These are phyloP conservation scores for Picea mariana DNA, from an alignment of 83 land plant genomes.

Conservation along the genomic window DNA sequence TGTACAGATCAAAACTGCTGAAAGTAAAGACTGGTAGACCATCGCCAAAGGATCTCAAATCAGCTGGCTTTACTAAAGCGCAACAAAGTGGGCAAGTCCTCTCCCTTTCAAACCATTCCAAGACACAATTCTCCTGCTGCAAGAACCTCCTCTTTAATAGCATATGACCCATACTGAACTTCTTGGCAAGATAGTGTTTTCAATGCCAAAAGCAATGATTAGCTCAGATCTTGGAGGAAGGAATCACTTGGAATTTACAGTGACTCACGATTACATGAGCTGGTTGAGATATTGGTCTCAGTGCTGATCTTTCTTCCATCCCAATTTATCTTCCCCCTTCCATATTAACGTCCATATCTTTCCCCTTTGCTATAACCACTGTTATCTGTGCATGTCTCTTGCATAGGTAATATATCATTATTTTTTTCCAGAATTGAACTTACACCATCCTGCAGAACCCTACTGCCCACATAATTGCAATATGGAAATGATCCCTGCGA, in stretches of 20 bases:
- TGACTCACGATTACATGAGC: not conserved
- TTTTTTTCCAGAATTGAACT: not conserved
- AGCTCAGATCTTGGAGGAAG: conserved; percentile 4
- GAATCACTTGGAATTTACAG: not conserved
- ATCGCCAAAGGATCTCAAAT: too few species aligned
- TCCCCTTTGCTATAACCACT: conserved; percentile 14
- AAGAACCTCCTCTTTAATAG: too few species aligned
- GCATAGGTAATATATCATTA: not conserved
- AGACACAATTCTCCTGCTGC: too few species aligned
- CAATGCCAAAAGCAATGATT: too few species aligned
- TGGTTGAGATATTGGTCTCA: conserved; percentile 4
- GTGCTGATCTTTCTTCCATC: not conserved
- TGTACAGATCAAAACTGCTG: too few species aligned
- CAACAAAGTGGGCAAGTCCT: too few species aligned
- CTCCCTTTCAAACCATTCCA: too few species aligned
- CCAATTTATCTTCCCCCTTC: conserved; percentile 22
- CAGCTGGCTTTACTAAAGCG: too few species aligned
- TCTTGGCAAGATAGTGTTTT: too few species aligned
- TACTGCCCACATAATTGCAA: conserved; percentile 1
- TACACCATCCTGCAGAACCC: not conserved
- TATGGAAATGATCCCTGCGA: conserved; percentile 2
- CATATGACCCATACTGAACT: too few species aligned
- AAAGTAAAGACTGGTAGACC: too few species aligned
- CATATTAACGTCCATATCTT: conserved; percentile 17
- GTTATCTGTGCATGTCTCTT: not conserved